A percentile compares a stretch with the other conserved stretches of the same genome.
phyloP scores from a whole-genome alignment of 768 basidiomycete genomes.

The Phallus indusiatus region DNA sequence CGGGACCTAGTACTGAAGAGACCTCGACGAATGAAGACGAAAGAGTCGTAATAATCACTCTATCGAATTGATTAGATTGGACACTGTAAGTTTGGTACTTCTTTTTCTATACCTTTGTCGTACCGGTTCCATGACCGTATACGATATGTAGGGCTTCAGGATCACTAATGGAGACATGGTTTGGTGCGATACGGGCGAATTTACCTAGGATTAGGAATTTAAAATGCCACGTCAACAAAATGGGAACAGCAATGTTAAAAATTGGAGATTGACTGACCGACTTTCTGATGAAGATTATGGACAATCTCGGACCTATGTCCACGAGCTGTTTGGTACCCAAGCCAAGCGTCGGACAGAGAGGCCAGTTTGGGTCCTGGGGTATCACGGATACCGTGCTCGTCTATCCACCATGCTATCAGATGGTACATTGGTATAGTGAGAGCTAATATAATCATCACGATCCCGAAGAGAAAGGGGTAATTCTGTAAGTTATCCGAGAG shows the following conservation, averaged over 20 bases:
- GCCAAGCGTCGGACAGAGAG: constrained; percentile 64
- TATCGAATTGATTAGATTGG: constrained; percentile 27
- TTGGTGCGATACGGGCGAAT: constrained; percentile 66
- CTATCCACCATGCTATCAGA: constrained; percentile 43
- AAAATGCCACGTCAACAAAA: background rate
- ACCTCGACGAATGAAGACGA: constrained; percentile 64
- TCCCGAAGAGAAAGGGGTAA: background rate
- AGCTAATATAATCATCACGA: background rate
- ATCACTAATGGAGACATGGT: constrained; percentile 68
- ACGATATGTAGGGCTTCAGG: constrained; percentile 67
- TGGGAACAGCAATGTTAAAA: background rate
- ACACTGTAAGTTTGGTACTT: background rate
- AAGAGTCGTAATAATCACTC: constrained; percentile 24
- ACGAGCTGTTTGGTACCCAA: constrained; percentile 49
- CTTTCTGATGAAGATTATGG: constrained; percentile 61
- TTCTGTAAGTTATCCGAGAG: background rate
- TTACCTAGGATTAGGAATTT: constrained; percentile 31
- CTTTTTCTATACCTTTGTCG: constrained; percentile 18
- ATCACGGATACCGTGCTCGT: constrained; percentile 48
- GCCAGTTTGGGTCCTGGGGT: constrained; percentile 65
- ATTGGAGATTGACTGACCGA: constrained; percentile 41
- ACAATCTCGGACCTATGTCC: constrained; percentile 71
- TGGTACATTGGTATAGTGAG: constrained; percentile 15
- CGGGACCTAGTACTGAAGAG: constrained; percentile 76
- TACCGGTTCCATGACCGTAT: constrained; percentile 78